Evolutionary conservation across 106 monocot species (phyloP), one percentile per base, ranked within the genome.

Genomic region (Chionographis japonica): DNA sequence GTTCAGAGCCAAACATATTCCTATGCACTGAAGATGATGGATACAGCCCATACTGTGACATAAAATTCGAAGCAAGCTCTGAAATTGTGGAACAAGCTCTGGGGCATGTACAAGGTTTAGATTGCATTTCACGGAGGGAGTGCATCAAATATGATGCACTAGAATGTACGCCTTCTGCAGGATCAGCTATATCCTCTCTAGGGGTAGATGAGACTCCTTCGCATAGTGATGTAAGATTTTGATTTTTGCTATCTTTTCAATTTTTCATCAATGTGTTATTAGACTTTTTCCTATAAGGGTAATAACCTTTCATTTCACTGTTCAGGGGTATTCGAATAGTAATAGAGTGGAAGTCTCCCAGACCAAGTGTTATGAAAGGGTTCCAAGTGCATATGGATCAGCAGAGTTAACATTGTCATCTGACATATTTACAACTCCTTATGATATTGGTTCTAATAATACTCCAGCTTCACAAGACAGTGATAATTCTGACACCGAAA

Each of bases 11-110:
- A 18, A 64, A 71, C 18, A 63, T 67, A 6, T 74, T 60, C 52
- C 14, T 41, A 19, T 52, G 41, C 54, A 20, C 27, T 37, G 58
- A 63, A 10, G 65, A 67, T 46, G 66, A 70, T 37, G 64, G 71
- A n/a, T 89, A 89, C 41, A n/a, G 13, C 42, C 79, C 85, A 56
- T 89, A 89, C 51, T 79, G 82, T 61, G 71, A 75, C 51, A 82
- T 85, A 18, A 66, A 76, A 12, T 56, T 71, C 38, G 68, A 63
- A 58, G 16, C 50, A 68, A 42, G 52, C 54, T 4, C 56, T 16
- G 61, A 20, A 52, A 27, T 43, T 58, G 46, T 46, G 46, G 50
- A 61, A 20, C 17, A 61, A 75, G 43, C 17, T 40, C 6, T 14
- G 9, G 18, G 16, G 46, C 46, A 46, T 13, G 27, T 27, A 27